A percentile compares a stretch with the other conserved stretches of the same genome.
Conservation (phyloP, 176 grass and related monocot species). For the Carex pumila region DNA sequence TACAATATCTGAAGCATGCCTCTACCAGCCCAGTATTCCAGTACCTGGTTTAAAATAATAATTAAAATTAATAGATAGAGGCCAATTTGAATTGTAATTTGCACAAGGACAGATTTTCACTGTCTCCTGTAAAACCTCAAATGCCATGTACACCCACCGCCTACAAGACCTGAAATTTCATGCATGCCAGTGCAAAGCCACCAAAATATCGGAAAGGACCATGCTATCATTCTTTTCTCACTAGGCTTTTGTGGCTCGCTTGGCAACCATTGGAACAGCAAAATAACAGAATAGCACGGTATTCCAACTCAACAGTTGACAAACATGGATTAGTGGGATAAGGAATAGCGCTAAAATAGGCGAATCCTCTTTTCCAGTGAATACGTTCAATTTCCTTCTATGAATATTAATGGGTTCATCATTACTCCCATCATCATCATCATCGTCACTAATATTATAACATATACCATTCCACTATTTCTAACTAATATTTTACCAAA, state of each 20-base stretch:
- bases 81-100: background rate
- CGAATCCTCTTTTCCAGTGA: background rate
- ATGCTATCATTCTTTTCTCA: background rate
- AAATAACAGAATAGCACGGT: background rate
- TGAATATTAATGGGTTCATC: background rate
- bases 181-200: background rate
- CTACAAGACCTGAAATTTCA: background rate
- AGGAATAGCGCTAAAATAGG: background rate
- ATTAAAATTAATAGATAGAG: background rate
- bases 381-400: background rate
- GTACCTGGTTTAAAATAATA: conserved; percentile 36
- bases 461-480: background rate
- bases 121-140: background rate
- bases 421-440: background rate
- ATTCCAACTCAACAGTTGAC: background rate
- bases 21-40: conserved; percentile 76
- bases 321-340: background rate
- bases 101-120: background rate
- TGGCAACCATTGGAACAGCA: background rate
- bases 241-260: background rate
- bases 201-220: background rate
- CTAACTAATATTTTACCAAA: background rate
- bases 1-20: conserved; percentile 99
- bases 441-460: background rate
- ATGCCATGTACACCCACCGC: background rate